Evolutionary conservation across 2,329 filamentous ascomycete species (phyloP), one percentile per base, ranked within the genome.

Genomic region (Sporothrix mexicana): DNA sequence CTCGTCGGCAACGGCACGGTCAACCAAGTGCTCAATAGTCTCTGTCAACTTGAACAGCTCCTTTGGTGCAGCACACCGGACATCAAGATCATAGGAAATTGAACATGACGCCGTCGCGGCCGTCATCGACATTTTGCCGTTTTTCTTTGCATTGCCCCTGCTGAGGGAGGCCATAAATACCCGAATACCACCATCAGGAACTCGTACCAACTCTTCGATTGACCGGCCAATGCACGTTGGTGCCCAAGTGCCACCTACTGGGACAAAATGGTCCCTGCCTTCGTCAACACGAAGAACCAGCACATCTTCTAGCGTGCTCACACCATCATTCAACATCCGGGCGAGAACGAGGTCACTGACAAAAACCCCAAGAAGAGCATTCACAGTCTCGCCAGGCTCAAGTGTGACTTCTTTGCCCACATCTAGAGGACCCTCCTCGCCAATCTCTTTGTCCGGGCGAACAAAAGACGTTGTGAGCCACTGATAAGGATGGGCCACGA

Each of bases 31-130:
- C 77, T 88, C 88, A 17, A 97, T 87, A 12, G 91, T 89, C 80
- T 97, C 93, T 5, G 94, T 98, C 78, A 99, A 88, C 79, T 91
- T 91, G 82, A 97, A 97, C 9, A 98, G 85, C 80, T 98, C 95
- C 74, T 93, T 90, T 0, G 96, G 95, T 1, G 94, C 94, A 12
- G 94, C 95, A 79, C 92, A 91, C 79, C 89, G 89, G 75, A 93
- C 87, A 73, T 86, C 88, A 53, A 82, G 85, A 78, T 84, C 86
- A 77, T 85, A 88, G 64, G 83, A 85, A 73, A 88, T 91, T 75
- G 84, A 83, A 1, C 85, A 85, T 0, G 23, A 5, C 10, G 9
- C 23, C 13, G 41, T 23, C 43, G 61, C 15, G 20, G 41, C 61
- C 10, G 41, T 7, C 2, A 47, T 15, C 12, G n/a, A n/a, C 13